Evolutionary conservation across 2,329 filamentous ascomycete species (phyloP), one percentile per base, ranked within the genome.

Genomic region (Nigrospora osmanthi): DNA sequence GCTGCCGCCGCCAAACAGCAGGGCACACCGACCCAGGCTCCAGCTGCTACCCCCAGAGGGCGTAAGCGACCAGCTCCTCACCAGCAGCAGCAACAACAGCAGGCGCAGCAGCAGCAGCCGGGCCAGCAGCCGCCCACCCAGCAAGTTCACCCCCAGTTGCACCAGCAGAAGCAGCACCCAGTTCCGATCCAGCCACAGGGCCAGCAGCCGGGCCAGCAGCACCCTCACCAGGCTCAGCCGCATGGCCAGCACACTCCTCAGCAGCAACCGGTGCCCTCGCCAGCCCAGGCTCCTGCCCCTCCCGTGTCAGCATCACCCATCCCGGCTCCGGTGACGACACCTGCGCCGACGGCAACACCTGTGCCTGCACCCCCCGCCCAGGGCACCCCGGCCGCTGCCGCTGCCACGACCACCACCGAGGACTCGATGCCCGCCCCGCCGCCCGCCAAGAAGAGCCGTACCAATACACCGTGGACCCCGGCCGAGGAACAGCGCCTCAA

Each of bases 401-500:
- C 57, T 7, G 52, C 58, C 7, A 52, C 55, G 16, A 49, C 61
- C 35, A 65, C 68, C 17, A 64, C 69, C 31, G 52, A 57, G 7
- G 60, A 56, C 15, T 48, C 55, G 2, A 59, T 61, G 1, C 54
- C 65, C 1, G 49, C 57, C 54, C 74, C 73, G 28, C 79, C 80
- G 2, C 80, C 81, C 7, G 73, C 79, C 40, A 98, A 97, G 72
- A 96, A 96, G 72, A 93, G 89, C 58, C 78, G 93, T 49, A 97
- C 93, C n/a, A 98, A 98, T 62, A 98, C 93, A 3, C 93, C 93
- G 0, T 98, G 93, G 93, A 96, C 90, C 2, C 88, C 91, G 3
- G 87, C 87, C 32, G 93, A 98, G 65, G 93, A 98, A 67, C 81
- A 91, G 61, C 76, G 89, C 38, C 71, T 98, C 55, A 97, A 97